Base-by-base conservation (phyloP, 306 rosid species). In the Chamaecrista fasciculata region DNA sequence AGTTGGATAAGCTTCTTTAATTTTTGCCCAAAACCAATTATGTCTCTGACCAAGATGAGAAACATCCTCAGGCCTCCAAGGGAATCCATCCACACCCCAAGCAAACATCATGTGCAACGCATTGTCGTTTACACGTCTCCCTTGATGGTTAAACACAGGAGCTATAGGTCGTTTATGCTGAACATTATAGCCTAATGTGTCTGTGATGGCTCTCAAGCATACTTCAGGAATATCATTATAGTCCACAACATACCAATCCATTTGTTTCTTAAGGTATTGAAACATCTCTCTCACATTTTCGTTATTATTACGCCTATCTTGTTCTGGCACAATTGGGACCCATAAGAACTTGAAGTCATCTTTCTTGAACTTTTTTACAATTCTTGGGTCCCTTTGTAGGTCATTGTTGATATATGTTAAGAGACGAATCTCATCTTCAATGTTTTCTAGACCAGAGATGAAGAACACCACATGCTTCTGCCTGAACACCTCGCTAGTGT, bases 1-100 rank as follows among this genome's bases (percentile, higher is more conserved):
- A 4, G 1, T 24, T 4, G 75, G 86, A 52, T 81, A 4, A 15
- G 29, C 69, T 40, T 71, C 78, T 65, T 29, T 78, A 47, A 81
- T 70, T 66, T 81, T 80, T 1, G 69, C 20, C 86, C 86, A 81
- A 44, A 81, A 81, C 86, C 86, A 81, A 16, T 78, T 82, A 79
- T 78, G 74, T 4, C 70, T 82, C 70, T 74, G 80, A 18, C 80
- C 56, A 10, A 82, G 86, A 0, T 29, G 3, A 20, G 51, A 77
- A 39, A 74, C 86, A 66, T 78, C 83, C 6, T 37, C 14, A 8
- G 77, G 68, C 8, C 80, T 63, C 53, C 79, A 82, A 28, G 86
- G 86, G 76, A 82, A 82, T 12, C 83, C 83, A 9, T 75, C 78
- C 15, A 74, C 75, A 0, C 83, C 86, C 86, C 86, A 78, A 0